Evolutionary conservation across 1,284 basidiomycete genomes (phyloP).

Genomic region (Megacollybia platyphylla): DNA sequence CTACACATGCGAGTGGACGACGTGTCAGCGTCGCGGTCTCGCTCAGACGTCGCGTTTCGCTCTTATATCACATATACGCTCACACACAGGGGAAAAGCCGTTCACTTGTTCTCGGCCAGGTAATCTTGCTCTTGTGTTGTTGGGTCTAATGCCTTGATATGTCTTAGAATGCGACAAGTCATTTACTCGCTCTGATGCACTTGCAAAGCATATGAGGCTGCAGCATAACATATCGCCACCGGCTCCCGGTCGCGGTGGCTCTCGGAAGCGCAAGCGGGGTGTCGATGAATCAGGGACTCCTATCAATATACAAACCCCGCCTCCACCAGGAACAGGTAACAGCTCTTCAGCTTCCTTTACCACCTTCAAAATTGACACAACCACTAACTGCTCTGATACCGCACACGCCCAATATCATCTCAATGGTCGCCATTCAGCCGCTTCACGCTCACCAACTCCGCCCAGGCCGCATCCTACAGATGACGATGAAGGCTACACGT

Average conservation of each 20-base stretch:
- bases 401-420: neutral
- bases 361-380: constrained; percentile 49
- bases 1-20: constrained; percentile 83
- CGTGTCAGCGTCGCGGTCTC: constrained; percentile 67
- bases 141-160: constrained; percentile 1
- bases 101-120: constrained; percentile 76
- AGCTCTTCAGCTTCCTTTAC: constrained; percentile 20
- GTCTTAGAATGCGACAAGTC: constrained; percentile 80
- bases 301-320: constrained; percentile 12
- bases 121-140: constrained; percentile 18
- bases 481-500: constrained; percentile 21
- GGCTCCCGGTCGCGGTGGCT: constrained; percentile 55
- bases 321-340: constrained; percentile 7
- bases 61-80: constrained; percentile 75
- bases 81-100: constrained; percentile 89
- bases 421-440: neutral
- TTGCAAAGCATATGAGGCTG: constrained; percentile 83
- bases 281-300: constrained; percentile 12
- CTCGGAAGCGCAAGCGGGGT: constrained; percentile 44
- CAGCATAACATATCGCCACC: constrained; percentile 73
- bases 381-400: neutral
- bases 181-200: constrained; percentile 84
- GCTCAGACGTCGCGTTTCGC: constrained; percentile 82
- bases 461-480: neutral
- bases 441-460: neutral